A percentile compares a stretch with the other conserved stretches of the same genome.
phyloP scores from a whole-genome alignment of 1,284 basidiomycete species.

The Rhizopogon hawkerae region DNA sequence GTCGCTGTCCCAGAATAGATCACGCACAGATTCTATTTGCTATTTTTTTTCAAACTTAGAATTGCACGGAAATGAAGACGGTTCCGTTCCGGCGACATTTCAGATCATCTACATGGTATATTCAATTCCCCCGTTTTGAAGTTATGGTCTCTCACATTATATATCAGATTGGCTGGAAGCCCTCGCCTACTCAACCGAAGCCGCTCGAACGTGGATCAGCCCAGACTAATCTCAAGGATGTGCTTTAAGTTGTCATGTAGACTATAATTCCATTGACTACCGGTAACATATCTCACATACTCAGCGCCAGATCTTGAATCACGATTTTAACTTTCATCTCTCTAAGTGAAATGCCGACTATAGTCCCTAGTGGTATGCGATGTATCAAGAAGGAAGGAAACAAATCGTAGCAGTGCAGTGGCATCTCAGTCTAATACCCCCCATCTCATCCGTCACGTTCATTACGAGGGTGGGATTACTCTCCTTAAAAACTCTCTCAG shows the following conservation, averaged over 20 bases:
- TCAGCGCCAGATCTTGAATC: not conserved
- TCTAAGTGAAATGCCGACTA: not conserved
- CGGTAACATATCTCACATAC: not conserved
- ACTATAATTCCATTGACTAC: not conserved
- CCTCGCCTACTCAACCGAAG: constrained; percentile 75
- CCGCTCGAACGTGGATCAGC: constrained; percentile 82
- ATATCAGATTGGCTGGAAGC: constrained; percentile 95
- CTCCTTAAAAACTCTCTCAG: constrained; percentile 55
- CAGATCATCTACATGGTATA: constrained; percentile 89
- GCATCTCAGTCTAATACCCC: not conserved
- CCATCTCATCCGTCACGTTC: not conserved
- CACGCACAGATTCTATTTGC: not conserved
- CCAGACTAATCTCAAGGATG: constrained; percentile 73
- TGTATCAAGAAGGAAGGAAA: not conserved
- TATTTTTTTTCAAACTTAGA: constrained; percentile 38
- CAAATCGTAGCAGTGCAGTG: not conserved
- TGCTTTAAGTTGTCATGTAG: constrained; percentile 38
- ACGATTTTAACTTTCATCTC: not conserved
- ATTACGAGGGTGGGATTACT: constrained; percentile 36
- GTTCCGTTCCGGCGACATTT: constrained; percentile 89
- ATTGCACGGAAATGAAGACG: constrained; percentile 78
- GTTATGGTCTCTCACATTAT: not conserved
- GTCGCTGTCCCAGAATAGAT: not conserved
- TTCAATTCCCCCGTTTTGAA: constrained; percentile 8
- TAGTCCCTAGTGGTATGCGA: not conserved